Evolutionary conservation across 768 basidiomycete genomes (phyloP), one percentile per base, ranked within the genome.

Genomic region (Neoboletus brunneissimus): DNA sequence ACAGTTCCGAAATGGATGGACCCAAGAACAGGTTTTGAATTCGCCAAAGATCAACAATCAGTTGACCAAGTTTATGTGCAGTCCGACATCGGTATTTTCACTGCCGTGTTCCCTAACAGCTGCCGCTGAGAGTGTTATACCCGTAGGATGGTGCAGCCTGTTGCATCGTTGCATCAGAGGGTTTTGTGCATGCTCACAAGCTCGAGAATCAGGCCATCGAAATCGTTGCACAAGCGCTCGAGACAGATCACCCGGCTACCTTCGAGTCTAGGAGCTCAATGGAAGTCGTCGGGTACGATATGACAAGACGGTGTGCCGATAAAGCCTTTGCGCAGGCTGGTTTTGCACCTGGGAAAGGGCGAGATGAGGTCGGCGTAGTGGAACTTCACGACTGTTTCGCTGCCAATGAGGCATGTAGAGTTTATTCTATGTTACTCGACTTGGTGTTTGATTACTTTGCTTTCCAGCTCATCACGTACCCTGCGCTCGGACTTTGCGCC

Each of bases 351-450:
- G 86, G 85, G 0, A 67, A 83, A 61, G 88, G 76, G 6, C 74
- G 90, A 43, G 83, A 89, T 55, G 79, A 87, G 55, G 86, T 94
- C 15, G 88, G 88, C n/a, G 89, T 93, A 0, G 73, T 94, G 8
- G 92, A 94, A 67, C 76, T 94, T 9, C 91, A 94, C 57, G 91
- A 94, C 63, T 94, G 92, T 67, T 94, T 92, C 68, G 80, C 89
- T 54, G 78, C 88, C 11, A 89, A 91, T 64, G 89, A 93, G 78
- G 90, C 85, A 62, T 12, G 73, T 60, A 22, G 4, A 2, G 1
- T 42, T 34, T 48, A 35, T 20, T 55, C 27, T 25, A 1, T 18
- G 10, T n/a, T n/a, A 4, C 27, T 41, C 5, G 5, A 23, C n/a
- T 5, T 23, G 6, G 18, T 25, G 4, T 43, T 34, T 38, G 32